These are phyloP conservation scores for Calocybe gambosa DNA, from an alignment of 1,284 basidiomycete genomes.

Conservation along the genomic window DNA sequence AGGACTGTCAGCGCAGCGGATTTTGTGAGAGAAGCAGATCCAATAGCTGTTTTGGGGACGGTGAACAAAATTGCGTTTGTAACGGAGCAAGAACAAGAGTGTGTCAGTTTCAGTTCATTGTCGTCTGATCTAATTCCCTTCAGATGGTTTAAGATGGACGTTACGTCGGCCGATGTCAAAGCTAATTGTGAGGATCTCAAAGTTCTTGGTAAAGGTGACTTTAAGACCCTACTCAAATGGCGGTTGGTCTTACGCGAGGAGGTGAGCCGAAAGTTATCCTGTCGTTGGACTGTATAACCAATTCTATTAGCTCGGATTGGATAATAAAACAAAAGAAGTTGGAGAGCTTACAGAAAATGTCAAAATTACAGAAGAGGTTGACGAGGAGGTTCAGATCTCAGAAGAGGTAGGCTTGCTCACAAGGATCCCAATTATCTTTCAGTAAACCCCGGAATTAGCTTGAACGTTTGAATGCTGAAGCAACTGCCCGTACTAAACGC, in stretches of 20 bases:
- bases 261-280: conserved; percentile 28
- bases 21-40: conserved; percentile 71
- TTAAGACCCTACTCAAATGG: conserved; percentile 93
- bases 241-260: conserved; percentile 79
- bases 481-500: conserved; percentile 68
- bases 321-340: conserved; percentile 64
- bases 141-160: conserved; percentile 61
- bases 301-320: conserved; percentile 63
- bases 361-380: conserved; percentile 69
- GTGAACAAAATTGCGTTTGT: conserved; percentile 83
- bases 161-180: conserved; percentile 78
- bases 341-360: conserved; percentile 76
- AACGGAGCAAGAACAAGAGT: conserved; percentile 83
- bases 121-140: not conserved
- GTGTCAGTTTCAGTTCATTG: conserved; percentile 21
- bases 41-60: conserved; percentile 77
- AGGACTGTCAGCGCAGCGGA: conserved; percentile 69
- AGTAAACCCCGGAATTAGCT: conserved; percentile 44
- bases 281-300: not conserved
- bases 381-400: conserved; percentile 85
- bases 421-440: not conserved
- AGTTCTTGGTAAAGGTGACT: conserved; percentile 96
- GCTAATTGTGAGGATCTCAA: conserved; percentile 89
- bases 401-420: conserved; percentile 58
- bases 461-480: conserved; percentile 79